Base-by-base conservation (phyloP, 768 basidiomycete genomes). In the Tylopilus felleus region DNA sequence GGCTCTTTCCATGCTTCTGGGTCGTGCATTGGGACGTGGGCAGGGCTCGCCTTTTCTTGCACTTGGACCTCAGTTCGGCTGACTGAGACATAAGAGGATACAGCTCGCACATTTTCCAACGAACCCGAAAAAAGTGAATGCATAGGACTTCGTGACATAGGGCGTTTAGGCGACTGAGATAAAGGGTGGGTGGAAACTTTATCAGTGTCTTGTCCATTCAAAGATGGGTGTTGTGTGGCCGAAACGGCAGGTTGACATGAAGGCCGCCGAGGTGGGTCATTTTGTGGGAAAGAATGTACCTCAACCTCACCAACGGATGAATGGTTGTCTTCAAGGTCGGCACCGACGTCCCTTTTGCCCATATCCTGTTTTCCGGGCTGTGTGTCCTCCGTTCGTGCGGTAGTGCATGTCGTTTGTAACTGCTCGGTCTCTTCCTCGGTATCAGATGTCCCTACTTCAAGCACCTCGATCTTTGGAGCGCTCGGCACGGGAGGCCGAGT, bases 1-100 rank as follows among this genome's bases (percentile, higher is more conserved):
- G 71, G 71, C 21, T 60, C 51, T 46, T 65, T 67, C 71, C 71
- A 72, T 46, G 69, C 56, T 21, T 55, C 58, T 5, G 65, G 28
- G 45, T 73, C 62, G 35, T 72, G 72, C 38, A 35, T 44, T 23
- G 58, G 50, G 29, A 39, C 28, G 12, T 42, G 40, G 4, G 7
- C 5, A 39, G 36, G 28, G n/a, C n/a, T 47, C 29, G 23, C 21
- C 19, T 36, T 21, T 52, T 42, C 53, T 29, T 47, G 43, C 23
- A 16, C 9, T 12, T 33, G 17, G 17, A 33, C 29, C 25, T 47
- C 40, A 19, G 25, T 38, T 52, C 14, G 47, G 21, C 8, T 5
- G 5, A 33, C 36, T 4, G 52, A 25, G 3, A 12, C 22, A 16
- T 29, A 48, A 5, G 63, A 45, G 29, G 31, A 39, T 21, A 16